Percentiles rank a stretch among this genome's conserved stretches.
Evolutionary conservation across 495 filamentous ascomycete species (phyloP).

Genomic region (Stereocaulon alpinum): DNA sequence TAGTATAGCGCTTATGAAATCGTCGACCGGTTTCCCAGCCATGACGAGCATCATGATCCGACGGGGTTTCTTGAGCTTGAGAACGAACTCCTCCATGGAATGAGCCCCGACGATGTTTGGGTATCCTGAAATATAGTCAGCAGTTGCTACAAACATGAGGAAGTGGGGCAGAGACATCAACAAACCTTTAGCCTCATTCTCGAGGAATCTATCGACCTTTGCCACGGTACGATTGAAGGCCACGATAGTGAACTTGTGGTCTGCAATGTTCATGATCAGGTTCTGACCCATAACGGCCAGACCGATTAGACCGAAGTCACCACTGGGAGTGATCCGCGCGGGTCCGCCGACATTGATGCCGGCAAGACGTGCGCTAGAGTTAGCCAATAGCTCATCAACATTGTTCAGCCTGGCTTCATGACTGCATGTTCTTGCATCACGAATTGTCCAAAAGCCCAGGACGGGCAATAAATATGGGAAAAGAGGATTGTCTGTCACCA

Average conservation of each 20-base stretch:
- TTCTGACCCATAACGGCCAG: slow-evolving; percentile 99
- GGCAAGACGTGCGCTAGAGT: slow-evolving; percentile 75
- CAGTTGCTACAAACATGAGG: slow-evolving; percentile 33
- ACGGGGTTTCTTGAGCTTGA: slow-evolving; percentile 93
- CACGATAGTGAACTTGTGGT: slow-evolving; percentile 90
- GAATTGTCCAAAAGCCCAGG: neutral
- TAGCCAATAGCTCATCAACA: slow-evolving; percentile 43
- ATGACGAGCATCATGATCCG: slow-evolving; percentile 97
- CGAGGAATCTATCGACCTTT: slow-evolving; percentile 94
- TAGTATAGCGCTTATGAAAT: slow-evolving; percentile 94
- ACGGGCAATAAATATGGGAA: neutral
- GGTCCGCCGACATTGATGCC: slow-evolving; percentile 67
- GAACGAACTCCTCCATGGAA: slow-evolving; percentile 84
- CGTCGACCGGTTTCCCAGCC: slow-evolving; percentile 93
- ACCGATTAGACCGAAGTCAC: slow-evolving; percentile 98
- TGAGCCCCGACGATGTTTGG: slow-evolving; percentile 89
- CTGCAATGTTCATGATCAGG: slow-evolving; percentile 95
- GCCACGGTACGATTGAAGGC: slow-evolving; percentile 96
- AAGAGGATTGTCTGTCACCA: neutral
- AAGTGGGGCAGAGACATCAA: slow-evolving; percentile 5
- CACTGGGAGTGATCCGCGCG: slow-evolving; percentile 46
- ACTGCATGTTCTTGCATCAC: neutral
- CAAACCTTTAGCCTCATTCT: slow-evolving; percentile 82
- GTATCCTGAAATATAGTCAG: slow-evolving; percentile 13
- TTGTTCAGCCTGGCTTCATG: neutral